Percentiles rank a stretch among this genome's conserved stretches.
Evolutionary conservation across 257 asterid species (phyloP).

Genomic region (Solanum microdontum): DNA sequence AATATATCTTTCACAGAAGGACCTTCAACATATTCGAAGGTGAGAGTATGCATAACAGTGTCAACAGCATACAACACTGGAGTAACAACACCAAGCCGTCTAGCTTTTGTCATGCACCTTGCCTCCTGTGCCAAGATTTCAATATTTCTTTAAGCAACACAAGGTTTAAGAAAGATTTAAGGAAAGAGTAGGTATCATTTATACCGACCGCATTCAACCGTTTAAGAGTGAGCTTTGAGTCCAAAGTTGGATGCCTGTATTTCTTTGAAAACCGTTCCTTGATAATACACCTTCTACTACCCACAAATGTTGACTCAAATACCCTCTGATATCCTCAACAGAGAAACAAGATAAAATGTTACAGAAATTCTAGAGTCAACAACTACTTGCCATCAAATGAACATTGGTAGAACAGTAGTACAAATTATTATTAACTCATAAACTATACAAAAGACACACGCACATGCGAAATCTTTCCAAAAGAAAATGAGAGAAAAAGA

Average conservation of each 20-base stretch:
- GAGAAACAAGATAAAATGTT: background rate
- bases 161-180: background rate
- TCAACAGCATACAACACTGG: conserved; percentile 83
- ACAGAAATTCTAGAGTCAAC: background rate
- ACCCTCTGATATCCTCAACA: conserved; percentile 43
- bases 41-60: conserved; percentile 47
- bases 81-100: conserved; percentile 79
- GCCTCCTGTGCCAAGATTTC: conserved; percentile 64
- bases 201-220: conserved; percentile 84
- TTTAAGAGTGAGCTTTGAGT: conserved; percentile 70
- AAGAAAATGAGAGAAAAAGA: background rate
- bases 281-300: conserved; percentile 55
- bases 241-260: conserved; percentile 82
- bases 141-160: conserved; percentile 1
- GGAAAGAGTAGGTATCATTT: background rate
- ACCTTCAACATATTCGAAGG: conserved; percentile 84
- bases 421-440: background rate
- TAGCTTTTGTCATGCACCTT: conserved; percentile 83
- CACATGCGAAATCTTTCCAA: background rate
- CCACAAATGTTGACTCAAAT: conserved; percentile 73
- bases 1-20: conserved; percentile 68
- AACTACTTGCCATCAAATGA: background rate
- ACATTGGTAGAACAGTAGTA: background rate
- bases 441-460: background rate
- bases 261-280: conserved; percentile 92